These are phyloP conservation scores for Pyracantha coccinea DNA, from an alignment of 331 rosid genomes.

Conservation along the genomic window DNA sequence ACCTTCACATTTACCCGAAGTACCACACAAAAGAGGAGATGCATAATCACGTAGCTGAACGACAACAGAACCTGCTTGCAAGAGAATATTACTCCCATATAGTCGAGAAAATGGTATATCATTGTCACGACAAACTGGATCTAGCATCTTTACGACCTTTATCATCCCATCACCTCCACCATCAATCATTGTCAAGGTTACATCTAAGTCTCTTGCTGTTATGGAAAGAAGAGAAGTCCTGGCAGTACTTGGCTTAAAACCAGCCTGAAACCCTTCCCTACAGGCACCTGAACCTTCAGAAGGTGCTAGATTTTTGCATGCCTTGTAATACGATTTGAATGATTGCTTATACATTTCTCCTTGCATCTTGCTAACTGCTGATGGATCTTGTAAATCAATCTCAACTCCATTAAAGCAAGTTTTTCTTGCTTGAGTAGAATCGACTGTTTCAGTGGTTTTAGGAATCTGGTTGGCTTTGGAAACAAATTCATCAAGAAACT, in stretches of 20 bases:
- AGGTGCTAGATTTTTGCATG: conserved; percentile 61
- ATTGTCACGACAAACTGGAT: conserved; percentile 72
- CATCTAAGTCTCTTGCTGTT: conserved; percentile 63
- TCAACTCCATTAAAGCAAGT: conserved; percentile 48
- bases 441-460: conserved; percentile 44
- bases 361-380: conserved; percentile 38
- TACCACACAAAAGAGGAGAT: conserved; percentile 78
- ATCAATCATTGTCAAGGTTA: conserved; percentile 76
- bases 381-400: conserved; percentile 62
- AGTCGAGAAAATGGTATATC: conserved; percentile 92
- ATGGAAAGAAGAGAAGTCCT: conserved; percentile 83
- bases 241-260: conserved; percentile 76
- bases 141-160: conserved; percentile 73
- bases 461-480: conserved; percentile 47
- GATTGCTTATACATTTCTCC: conserved; percentile 76
- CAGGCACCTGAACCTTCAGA: conserved; percentile 94
- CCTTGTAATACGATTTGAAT: conserved; percentile 79
- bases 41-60: conserved; percentile 75
- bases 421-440: conserved; percentile 56
- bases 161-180: conserved; percentile 94
- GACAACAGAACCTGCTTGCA: conserved; percentile 60
- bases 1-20: conserved; percentile 81
- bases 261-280: conserved; percentile 75
- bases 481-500: conserved; percentile 67
- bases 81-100: conserved; percentile 73